Evolutionary conservation across 768 basidiomycete species (phyloP).

Genomic region (Fomitopsis serialis): DNA sequence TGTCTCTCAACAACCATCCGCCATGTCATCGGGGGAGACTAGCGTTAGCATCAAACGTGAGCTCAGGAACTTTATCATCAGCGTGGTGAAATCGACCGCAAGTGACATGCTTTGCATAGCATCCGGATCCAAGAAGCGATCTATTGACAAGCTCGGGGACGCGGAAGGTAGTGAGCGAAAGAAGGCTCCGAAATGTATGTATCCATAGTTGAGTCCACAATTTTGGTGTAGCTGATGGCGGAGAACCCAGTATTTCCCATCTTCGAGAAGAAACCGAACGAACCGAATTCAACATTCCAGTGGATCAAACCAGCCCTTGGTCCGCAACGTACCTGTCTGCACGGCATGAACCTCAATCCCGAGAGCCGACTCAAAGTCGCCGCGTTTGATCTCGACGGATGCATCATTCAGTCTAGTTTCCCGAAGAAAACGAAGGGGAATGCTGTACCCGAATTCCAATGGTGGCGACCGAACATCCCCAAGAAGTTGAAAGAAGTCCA

Average conservation of each 20-base stretch:
- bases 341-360: conserved; percentile 35
- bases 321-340: conserved; percentile 28
- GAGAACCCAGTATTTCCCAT: conserved; percentile 23
- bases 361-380: conserved; percentile 54
- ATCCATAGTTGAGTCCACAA: no score
- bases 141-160: conserved; percentile 11
- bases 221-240: no score
- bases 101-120: not conserved
- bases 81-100: not conserved
- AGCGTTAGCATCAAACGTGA: no score
- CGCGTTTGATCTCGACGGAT: conserved; percentile 85
- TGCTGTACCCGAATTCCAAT: conserved; percentile 51
- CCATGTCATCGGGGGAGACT: no score
- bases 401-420: conserved; percentile 51
- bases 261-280: conserved; percentile 16
- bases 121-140: conserved; percentile 8
- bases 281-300: conserved; percentile 17
- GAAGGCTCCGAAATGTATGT: conserved; percentile 16
- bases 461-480: conserved; percentile 70
- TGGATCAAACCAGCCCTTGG: conserved; percentile 29
- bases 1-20: no score
- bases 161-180: not conserved
- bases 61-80: not conserved
- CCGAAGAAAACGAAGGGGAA: conserved; percentile 39
- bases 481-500: conserved; percentile 54